Evolutionary conservation across 345 rosid genomes (phyloP).

Genomic region (Luvunga scandens): DNA sequence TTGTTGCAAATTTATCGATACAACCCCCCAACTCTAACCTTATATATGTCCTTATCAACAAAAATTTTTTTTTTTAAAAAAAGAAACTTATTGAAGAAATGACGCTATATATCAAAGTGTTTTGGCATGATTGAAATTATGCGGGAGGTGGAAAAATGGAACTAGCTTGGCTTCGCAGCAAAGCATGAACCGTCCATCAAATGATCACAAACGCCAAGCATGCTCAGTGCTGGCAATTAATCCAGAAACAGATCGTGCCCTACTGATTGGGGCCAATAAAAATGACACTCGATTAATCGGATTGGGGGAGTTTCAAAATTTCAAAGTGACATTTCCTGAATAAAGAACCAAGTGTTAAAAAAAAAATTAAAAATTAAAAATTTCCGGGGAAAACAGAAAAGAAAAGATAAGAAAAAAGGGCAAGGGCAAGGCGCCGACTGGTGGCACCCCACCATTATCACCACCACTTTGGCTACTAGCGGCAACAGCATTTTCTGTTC

Average conservation of each 20-base stretch:
- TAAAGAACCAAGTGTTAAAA: background rate
- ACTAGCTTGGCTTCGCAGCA: constrained; percentile 16
- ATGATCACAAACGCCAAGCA: background rate
- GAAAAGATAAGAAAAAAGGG: background rate
- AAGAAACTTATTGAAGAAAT: background rate
- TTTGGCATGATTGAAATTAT: background rate
- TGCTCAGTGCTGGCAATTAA: background rate
- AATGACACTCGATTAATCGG: background rate
- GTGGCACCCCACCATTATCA: constrained; percentile 24
- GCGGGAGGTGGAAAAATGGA: background rate
- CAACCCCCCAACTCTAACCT: too few species aligned
- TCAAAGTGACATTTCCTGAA: background rate
- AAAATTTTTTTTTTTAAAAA: too few species aligned
- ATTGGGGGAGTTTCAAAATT: background rate
- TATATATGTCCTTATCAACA: background rate
- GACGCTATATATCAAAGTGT: background rate
- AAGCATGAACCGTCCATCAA: constrained; percentile 19
- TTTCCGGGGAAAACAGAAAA: background rate
- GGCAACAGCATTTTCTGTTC: too few species aligned
- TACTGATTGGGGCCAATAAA: background rate
- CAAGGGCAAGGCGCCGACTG: constrained; percentile 15
- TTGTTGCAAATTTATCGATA: too few species aligned
- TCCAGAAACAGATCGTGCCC: background rate
- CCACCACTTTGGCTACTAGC: background rate
- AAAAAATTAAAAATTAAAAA: background rate